phyloP scores from a whole-genome alignment of 805 yeast species.

The Torulaspora gathmanii region DNA sequence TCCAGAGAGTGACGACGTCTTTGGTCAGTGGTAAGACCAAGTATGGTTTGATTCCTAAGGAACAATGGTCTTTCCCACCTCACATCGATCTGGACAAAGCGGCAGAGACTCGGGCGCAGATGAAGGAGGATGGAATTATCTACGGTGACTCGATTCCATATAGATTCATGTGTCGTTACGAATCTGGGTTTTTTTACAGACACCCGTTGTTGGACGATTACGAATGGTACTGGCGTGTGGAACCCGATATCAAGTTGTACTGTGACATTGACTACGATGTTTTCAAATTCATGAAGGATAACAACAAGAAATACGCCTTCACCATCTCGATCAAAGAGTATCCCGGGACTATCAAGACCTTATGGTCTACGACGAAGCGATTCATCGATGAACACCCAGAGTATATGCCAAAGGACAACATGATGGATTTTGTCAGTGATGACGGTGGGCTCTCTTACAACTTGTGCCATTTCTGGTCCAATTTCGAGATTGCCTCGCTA shows the following conservation, averaged over 20 bases:
- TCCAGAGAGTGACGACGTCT: slow-evolving; percentile 60
- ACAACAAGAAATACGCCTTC: slow-evolving; percentile 68
- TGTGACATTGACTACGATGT: slow-evolving; percentile 81
- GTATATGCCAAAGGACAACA: slow-evolving; percentile 53
- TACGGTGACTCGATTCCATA: slow-evolving; percentile 65
- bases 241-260: slow-evolving; percentile 73
- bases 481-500: slow-evolving; percentile 76
- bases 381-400: slow-evolving; percentile 60
- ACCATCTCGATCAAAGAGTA: slow-evolving; percentile 77
- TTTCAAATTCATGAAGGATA: slow-evolving; percentile 77
- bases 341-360: slow-evolving; percentile 62
- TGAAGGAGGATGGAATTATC: slow-evolving; percentile 49
- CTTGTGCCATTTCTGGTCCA: slow-evolving; percentile 88
- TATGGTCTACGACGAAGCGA: slow-evolving; percentile 66
- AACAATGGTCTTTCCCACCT: slow-evolving; percentile 83
- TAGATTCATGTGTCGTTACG: slow-evolving; percentile 91
- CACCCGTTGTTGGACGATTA: slow-evolving; percentile 70
- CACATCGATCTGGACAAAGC: slow-evolving; percentile 73
- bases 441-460: slow-evolving; percentile 70
- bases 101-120: slow-evolving; percentile 49
- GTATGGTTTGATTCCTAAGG: slow-evolving; percentile 76
- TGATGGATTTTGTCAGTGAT: slow-evolving; percentile 65
- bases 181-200: slow-evolving; percentile 83
- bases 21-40: slow-evolving; percentile 71
- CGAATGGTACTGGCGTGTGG: slow-evolving; percentile 93